phyloP scores from a whole-genome alignment of 164 flowering plant genomes.

The Piper longum region DNA sequence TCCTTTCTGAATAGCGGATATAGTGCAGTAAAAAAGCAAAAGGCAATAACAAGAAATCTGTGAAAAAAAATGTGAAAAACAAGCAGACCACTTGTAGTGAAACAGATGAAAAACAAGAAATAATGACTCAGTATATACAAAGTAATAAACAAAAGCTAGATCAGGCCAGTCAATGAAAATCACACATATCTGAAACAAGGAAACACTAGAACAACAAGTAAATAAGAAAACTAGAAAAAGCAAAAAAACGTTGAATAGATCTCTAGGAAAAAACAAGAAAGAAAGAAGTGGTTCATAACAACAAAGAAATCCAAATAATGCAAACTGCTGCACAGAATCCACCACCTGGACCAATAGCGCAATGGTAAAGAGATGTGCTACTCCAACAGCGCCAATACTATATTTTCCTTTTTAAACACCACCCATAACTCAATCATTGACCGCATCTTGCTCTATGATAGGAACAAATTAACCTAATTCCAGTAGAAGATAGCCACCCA shows the following conservation, averaged over 20 bases:
- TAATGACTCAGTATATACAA: background rate
- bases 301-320: background rate
- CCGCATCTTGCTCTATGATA: background rate
- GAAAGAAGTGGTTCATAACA: background rate
- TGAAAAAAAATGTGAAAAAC: background rate
- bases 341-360: background rate
- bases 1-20: no score
- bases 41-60: no score
- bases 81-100: background rate
- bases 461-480: background rate
- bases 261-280: background rate
- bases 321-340: background rate
- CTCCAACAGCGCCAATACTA: no score
- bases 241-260: background rate
- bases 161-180: background rate
- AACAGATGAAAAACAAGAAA: background rate
- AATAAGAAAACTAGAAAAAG: background rate
- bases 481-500: slow-evolving; percentile 14
- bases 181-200: background rate
- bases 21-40: no score
- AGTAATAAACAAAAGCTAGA: background rate
- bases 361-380: no score
- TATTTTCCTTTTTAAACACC: background rate
- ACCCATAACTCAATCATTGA: background rate
- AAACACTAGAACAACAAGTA: background rate